These are phyloP conservation scores for Ceratocystis cubensis DNA, from an alignment of 2,329 filamentous ascomycete genomes.

Conservation along the genomic window DNA sequence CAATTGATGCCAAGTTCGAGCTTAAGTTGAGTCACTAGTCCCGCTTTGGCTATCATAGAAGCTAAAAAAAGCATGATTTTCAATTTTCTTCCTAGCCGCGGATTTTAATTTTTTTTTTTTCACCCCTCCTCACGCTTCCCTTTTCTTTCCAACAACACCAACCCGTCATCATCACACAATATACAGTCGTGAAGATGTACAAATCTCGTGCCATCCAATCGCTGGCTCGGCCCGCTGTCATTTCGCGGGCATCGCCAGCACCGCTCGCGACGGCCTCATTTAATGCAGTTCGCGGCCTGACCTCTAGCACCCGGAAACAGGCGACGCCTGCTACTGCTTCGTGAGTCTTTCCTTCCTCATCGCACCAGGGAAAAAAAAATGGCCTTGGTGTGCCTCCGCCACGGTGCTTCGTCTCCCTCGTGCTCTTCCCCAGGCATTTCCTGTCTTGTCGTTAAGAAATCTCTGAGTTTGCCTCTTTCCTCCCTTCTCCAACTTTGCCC, in stretches of 20 bases:
- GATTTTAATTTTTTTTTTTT: background rate
- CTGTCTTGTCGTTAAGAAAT: background rate
- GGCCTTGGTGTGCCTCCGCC: background rate
- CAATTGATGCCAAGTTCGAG: too few species aligned
- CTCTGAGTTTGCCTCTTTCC: background rate
- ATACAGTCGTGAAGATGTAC: constrained; percentile 14
- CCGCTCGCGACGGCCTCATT: constrained; percentile 20
- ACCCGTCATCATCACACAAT: background rate
- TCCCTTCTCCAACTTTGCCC: too few species aligned
- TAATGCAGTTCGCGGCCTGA: constrained; percentile 18
- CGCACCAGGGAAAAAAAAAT: background rate
- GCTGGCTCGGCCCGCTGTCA: constrained; percentile 16
- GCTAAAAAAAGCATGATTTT: too few species aligned
- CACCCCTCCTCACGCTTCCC: background rate
- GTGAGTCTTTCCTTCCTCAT: constrained; percentile 15
- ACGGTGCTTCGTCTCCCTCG: background rate
- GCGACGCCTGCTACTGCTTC: constrained; percentile 16
- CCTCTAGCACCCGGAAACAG: constrained; percentile 22
- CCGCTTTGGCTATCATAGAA: too few species aligned
- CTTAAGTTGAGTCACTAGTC: too few species aligned
- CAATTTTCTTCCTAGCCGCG: too few species aligned
- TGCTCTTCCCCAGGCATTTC: background rate
- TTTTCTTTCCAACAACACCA: background rate
- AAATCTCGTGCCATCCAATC: constrained; percentile 20
- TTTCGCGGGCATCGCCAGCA: constrained; percentile 18